phyloP scores from a whole-genome alignment of 805 yeast species.

The Kodamaea jinghongensis region DNA sequence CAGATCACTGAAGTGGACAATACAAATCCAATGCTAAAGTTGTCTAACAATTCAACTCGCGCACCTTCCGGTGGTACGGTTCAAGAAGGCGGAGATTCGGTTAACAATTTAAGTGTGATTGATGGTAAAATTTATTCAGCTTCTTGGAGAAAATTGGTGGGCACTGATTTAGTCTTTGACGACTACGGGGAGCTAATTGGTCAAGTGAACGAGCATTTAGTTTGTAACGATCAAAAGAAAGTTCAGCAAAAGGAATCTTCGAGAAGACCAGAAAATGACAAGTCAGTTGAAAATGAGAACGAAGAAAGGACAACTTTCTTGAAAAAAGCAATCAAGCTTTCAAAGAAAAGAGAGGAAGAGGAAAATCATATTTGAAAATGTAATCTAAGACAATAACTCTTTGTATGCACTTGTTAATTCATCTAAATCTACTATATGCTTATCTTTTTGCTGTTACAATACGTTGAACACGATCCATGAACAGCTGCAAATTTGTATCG shows the following conservation, averaged over 20 bases:
- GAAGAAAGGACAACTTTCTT: conserved; percentile 11
- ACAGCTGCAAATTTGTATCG: conserved; percentile 55
- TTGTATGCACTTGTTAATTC: background rate
- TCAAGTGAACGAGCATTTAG: conserved; percentile 38
- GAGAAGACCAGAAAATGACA: conserved; percentile 18
- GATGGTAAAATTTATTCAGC: conserved; percentile 64
- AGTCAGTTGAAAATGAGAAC: conserved; percentile 5
- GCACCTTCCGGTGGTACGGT: conserved; percentile 1
- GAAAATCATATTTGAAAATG: no score
- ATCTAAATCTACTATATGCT: background rate
- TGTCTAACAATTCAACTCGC: conserved; percentile 28
- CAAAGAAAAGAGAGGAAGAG: conserved; percentile 10
- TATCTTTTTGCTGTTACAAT: conserved; percentile 20
- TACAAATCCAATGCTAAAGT: conserved; percentile 33
- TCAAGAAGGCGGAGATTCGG: conserved; percentile 14
- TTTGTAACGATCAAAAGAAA: conserved; percentile 26
- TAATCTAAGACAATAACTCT: background rate
- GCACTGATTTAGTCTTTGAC: conserved; percentile 58
- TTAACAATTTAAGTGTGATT: conserved; percentile 30
- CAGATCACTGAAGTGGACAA: conserved; percentile 36
- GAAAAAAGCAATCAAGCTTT: conserved; percentile 14
- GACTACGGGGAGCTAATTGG: conserved; percentile 43
- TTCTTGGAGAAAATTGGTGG: conserved; percentile 72
- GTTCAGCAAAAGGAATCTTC: conserved; percentile 15
- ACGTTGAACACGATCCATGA: conserved; percentile 52